Conservation (phyloP, 345 rosid genomes). For the Erodium maritimum region DNA sequence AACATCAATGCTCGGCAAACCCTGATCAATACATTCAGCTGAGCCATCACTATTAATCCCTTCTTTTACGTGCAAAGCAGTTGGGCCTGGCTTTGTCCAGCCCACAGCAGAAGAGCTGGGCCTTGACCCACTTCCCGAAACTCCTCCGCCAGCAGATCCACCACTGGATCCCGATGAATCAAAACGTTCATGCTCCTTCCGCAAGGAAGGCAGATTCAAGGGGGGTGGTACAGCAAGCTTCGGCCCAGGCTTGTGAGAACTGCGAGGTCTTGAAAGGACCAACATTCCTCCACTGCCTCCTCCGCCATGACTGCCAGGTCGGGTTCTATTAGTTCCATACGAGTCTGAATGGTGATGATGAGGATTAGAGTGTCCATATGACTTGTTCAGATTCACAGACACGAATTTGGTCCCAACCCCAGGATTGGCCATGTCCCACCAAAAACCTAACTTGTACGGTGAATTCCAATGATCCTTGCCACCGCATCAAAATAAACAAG, state of each 20-base stretch:
- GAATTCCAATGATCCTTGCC: slow-evolving; percentile 54
- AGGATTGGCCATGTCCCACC: slow-evolving; percentile 77
- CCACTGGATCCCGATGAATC: slow-evolving; percentile 60
- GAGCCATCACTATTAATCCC: slow-evolving; percentile 17
- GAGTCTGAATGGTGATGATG: slow-evolving; percentile 23
- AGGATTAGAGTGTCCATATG: slow-evolving; percentile 66
- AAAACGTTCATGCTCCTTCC: slow-evolving; percentile 81
- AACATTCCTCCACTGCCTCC: slow-evolving; percentile 74
- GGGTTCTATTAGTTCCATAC: slow-evolving; percentile 35
- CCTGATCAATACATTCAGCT: slow-evolving; percentile 25
- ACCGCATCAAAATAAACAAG: slow-evolving; percentile 41
- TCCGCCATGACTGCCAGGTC: slow-evolving; percentile 31
- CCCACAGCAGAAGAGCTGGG: slow-evolving; percentile 80
- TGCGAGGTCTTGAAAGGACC: slow-evolving; percentile 83
- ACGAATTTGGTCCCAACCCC: slow-evolving; percentile 70
- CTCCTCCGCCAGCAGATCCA: slow-evolving; percentile 53
- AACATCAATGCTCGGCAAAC: slow-evolving; percentile 27
- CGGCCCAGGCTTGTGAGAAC: slow-evolving; percentile 83
- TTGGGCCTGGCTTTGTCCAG: slow-evolving; percentile 70
- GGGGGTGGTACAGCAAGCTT: slow-evolving; percentile 99
- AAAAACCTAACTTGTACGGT: slow-evolving; percentile 13
- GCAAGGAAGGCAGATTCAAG: slow-evolving; percentile 83
- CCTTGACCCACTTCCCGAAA: slow-evolving; percentile 53
- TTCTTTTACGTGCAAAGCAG: slow-evolving; percentile 50
- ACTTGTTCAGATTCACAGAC: slow-evolving; percentile 80